A percentile compares a stretch with the other conserved stretches of the same genome.
These are phyloP conservation scores for Cryphonectria radicalis DNA, from an alignment of 2,329 filamentous ascomycete genomes.

Conservation along the genomic window DNA sequence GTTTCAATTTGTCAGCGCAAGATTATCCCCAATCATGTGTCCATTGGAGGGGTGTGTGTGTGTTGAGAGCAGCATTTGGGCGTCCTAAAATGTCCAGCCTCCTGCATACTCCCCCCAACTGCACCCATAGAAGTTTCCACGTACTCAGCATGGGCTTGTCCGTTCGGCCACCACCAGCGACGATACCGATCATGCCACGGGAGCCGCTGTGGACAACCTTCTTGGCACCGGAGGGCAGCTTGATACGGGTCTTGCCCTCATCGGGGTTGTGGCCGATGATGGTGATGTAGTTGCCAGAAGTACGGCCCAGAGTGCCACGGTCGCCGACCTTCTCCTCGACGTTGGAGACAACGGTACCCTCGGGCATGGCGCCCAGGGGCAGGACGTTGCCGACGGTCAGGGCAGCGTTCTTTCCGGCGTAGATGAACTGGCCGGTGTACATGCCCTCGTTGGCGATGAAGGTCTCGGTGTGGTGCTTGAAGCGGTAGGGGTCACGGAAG, in stretches of 20 bases:
- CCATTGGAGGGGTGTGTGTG: too few relatives aligned
- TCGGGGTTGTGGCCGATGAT: conserved; percentile 97
- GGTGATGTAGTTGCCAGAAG: conserved; percentile 99
- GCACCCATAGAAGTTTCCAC: conserved; percentile 41
- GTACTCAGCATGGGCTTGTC: conserved; percentile 98
- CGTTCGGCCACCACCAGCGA: conserved; percentile 98
- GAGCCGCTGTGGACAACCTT: conserved; percentile 93
- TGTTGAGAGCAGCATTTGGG: background rate
- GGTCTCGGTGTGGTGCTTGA: conserved; percentile 97
- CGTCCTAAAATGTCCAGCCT: background rate
- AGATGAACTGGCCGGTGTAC: conserved; percentile 99
- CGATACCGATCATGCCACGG: conserved; percentile 99
- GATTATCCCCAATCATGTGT: background rate
- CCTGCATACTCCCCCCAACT: conserved; percentile 8
- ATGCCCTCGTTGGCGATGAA: conserved; percentile 99
- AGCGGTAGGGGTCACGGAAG: conserved; percentile 98
- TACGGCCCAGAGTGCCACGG: conserved; percentile 93
- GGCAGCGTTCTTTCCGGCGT: conserved; percentile 97
- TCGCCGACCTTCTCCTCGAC: conserved; percentile 99
- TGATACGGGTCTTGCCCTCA: conserved; percentile 99
- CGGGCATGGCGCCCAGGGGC: conserved; percentile 89
- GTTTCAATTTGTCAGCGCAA: conserved; percentile 50
- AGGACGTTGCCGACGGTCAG: conserved; percentile 98
- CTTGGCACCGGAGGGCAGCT: conserved; percentile 98
- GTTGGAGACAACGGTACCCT: conserved; percentile 99